Evolutionary conservation across 345 rosid species (phyloP), one percentile per base, ranked within the genome.

Genomic region (Aquilaria malaccensis): DNA sequence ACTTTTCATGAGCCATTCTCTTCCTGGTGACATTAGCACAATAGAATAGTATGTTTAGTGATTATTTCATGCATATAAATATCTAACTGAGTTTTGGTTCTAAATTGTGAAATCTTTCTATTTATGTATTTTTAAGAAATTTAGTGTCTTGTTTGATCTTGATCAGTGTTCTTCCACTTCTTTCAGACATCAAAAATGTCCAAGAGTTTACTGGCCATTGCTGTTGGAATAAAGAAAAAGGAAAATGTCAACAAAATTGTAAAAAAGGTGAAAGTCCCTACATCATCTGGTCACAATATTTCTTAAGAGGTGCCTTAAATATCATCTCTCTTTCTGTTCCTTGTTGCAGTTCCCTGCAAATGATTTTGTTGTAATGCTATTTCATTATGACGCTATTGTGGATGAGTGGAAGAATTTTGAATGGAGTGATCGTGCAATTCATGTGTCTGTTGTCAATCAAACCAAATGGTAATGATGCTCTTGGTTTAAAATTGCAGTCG

Each of bases 341-440:
- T 30, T 33, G 46, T 72, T 32, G 2, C 87, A 91, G 96, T 91
- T 91, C 65, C 67, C 75, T 3, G 69, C 72, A 51, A 79, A 67
- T 62, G 83, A 79, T 62, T 88, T 91, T 10, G 70, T 67, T 13
- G 78, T 85, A 67, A 88, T 88, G 96, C 72, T 88, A 61, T 91
- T 91, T 64, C 97, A 91, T 70, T 86, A 88, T 30, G 96, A 91
- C 55, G 91, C 89, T 13, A 52, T 55, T 11, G 85, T 91, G 68
- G 85, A 91, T 63, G 81, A 73, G 29, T 88, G 96, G 96, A 88
- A 61, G 51, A 78, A 84, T 67, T 73, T 80, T 11, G 81, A 81
- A 33, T 91, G 97, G 94, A 81, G 79, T 72, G 55, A 68, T 56
- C 77, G 54, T 30, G 86, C 82, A 59, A 80, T 91, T 56, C 96